Evolutionary conservation across 75 land plant genomes (phyloP).

Genomic region (Pseudotsuga menziesii): DNA sequence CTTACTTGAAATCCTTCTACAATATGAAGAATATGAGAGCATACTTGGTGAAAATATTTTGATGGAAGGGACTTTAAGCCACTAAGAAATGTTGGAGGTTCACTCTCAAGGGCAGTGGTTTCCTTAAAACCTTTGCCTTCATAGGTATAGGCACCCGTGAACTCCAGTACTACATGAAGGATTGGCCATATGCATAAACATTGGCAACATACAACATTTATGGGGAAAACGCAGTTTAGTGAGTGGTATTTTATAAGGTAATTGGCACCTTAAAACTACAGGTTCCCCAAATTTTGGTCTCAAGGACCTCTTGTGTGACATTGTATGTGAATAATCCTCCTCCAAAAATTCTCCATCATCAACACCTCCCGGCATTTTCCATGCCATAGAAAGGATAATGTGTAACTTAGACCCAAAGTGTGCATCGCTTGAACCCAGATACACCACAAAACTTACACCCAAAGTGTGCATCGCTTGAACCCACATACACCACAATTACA

Average conservation of each 20-base stretch:
- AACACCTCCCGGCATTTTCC: conserved; percentile 40
- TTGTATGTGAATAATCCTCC: conserved; percentile 70
- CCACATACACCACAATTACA: conserved; percentile 86
- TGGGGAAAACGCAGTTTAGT: too few species aligned
- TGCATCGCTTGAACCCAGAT: conserved; percentile 88
- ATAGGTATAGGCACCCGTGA: conserved; percentile 82
- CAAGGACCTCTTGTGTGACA: conserved; percentile 58
- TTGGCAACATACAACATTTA: too few species aligned
- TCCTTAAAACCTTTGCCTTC: conserved; percentile 92
- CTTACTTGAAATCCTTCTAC: conserved; percentile 96
- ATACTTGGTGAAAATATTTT: conserved; percentile 90
- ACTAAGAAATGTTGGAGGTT: conserved; percentile 71
- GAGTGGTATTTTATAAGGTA: conserved; percentile 87
- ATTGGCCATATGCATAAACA: too few species aligned
- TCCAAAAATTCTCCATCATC: conserved; percentile 64
- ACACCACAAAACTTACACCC: conserved; percentile 92
- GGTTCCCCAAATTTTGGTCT: conserved; percentile 86
- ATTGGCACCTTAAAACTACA: conserved; percentile 79
- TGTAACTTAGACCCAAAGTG: conserved; percentile 83
- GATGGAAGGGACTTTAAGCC: conserved; percentile 72
- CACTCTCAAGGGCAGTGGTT: conserved; percentile 76
- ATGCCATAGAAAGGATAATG: conserved; percentile 93
- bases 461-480: conserved; percentile 87
- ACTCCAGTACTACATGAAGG: conserved; percentile 91
- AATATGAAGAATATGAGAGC: conserved; percentile 84